Conservation (phyloP, 2,329 filamentous ascomycete genomes). For the Diplodia sapinea region DNA sequence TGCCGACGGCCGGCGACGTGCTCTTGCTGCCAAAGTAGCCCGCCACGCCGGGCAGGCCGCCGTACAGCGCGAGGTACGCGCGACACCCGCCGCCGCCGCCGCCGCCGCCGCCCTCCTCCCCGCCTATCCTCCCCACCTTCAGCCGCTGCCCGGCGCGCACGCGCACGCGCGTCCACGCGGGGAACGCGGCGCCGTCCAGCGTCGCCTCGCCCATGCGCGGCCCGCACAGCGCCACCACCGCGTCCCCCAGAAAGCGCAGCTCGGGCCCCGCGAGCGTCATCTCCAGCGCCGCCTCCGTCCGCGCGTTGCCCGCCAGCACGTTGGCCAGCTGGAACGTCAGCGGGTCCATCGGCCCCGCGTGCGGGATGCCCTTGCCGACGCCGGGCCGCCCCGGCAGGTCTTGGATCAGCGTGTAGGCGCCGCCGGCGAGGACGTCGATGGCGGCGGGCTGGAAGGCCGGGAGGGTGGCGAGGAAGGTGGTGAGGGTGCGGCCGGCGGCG, state of each 20-base stretch:
- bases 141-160: conserved; percentile 59
- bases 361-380: conserved; percentile 64
- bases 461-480: conserved; percentile 62
- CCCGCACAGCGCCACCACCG: conserved; percentile 63
- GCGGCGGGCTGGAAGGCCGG: conserved; percentile 53
- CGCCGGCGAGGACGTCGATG: conserved; percentile 63
- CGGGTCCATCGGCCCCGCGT: conserved; percentile 67
- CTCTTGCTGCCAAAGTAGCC: conserved; percentile 65
- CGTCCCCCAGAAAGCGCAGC: conserved; percentile 60
- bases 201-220: conserved; percentile 57
- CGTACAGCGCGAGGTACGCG: conserved; percentile 63
- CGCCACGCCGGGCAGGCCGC: conserved; percentile 60
- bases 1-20: conserved; percentile 62
- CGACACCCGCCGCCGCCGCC: conserved; percentile 57
- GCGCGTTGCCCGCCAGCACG: conserved; percentile 62
- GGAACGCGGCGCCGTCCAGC: conserved; percentile 56
- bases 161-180: conserved; percentile 63
- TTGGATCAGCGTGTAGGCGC: conserved; percentile 64
- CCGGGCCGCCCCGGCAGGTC: conserved; percentile 64
- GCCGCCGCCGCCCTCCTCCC: conserved; percentile 39
- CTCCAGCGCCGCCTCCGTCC: conserved; percentile 61
- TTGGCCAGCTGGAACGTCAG: conserved; percentile 66
- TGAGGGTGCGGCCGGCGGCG: conserved; percentile 59
- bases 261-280: conserved; percentile 67
- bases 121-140: conserved; percentile 58